These are phyloP conservation scores for Kodamaea jinghongensis DNA, from an alignment of 805 yeast genomes.

Conservation along the genomic window DNA sequence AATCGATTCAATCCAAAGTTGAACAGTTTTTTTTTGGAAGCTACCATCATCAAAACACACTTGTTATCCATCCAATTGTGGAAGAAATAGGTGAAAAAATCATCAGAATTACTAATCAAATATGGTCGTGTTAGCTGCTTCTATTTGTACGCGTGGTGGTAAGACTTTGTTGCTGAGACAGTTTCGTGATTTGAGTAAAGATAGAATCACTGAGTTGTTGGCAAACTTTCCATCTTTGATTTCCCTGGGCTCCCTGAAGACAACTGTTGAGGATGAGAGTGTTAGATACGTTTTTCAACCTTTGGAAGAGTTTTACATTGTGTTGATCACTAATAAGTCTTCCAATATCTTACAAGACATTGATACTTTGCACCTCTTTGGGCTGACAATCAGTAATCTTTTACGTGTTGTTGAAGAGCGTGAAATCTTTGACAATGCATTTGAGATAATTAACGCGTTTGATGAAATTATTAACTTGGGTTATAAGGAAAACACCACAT, in stretches of 20 bases:
- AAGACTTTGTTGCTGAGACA: slow-evolving; percentile 90
- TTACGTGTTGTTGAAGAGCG: slow-evolving; percentile 73
- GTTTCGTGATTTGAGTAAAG: slow-evolving; percentile 79
- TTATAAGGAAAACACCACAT: slow-evolving; percentile 79
- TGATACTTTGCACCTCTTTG: slow-evolving; percentile 82
- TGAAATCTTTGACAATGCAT: slow-evolving; percentile 80
- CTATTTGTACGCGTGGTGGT: slow-evolving; percentile 91
- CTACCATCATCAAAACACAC: too few species aligned
- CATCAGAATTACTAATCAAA: not conserved
- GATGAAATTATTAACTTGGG: slow-evolving; percentile 93
- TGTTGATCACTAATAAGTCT: slow-evolving; percentile 83
- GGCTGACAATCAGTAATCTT: slow-evolving; percentile 74
- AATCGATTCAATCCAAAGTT: slow-evolving; percentile 9
- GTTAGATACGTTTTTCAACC: slow-evolving; percentile 96
- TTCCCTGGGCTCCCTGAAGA: slow-evolving; percentile 68
- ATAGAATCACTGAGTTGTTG: slow-evolving; percentile 79
- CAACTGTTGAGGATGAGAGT: slow-evolving; percentile 87
- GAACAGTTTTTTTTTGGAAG: not conserved
- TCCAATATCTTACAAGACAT: slow-evolving; percentile 94
- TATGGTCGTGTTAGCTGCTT: slow-evolving; percentile 87
- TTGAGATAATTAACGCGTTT: slow-evolving; percentile 85
- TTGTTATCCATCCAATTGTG: too few species aligned
- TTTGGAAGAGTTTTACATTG: slow-evolving; percentile 87
- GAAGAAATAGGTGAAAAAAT: not conserved
- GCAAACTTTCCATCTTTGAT: slow-evolving; percentile 83